These are phyloP conservation scores for Arthrobotrys sphaeroides DNA, from an alignment of 2,329 filamentous ascomycete genomes.

Conservation along the genomic window DNA sequence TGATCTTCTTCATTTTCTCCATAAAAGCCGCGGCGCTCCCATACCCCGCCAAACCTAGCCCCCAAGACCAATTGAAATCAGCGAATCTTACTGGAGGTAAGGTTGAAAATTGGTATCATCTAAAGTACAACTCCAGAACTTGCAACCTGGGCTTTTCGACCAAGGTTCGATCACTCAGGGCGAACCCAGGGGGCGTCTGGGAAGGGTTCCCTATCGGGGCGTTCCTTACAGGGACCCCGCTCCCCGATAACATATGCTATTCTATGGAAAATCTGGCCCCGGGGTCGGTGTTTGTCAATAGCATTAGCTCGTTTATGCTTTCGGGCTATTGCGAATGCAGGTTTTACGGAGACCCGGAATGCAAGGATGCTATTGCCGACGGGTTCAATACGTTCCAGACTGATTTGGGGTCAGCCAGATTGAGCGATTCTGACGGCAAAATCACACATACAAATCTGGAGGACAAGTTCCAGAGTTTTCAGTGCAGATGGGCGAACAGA, in stretches of 20 bases:
- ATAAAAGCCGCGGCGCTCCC: too few relatives aligned
- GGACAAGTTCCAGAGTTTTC: neutral
- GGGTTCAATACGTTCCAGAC: neutral
- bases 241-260: neutral
- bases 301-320: neutral
- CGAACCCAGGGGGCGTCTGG: neutral
- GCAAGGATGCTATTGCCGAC: neutral
- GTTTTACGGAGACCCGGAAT: neutral
- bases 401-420: too few relatives aligned
- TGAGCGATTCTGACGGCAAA: neutral
- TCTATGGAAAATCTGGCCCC: neutral
- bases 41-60: too few relatives aligned
- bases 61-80: too few relatives aligned
- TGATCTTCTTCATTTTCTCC: too few relatives aligned
- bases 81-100: too few relatives aligned
- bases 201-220: neutral
- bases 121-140: neutral
- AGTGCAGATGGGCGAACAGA: neutral
- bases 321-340: slow-evolving; percentile 7
- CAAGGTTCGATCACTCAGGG: too few relatives aligned
- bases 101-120: too few relatives aligned
- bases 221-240: neutral
- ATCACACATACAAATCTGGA: neutral
- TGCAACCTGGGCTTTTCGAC: neutral
- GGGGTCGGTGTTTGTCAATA: neutral